A percentile compares a stretch with the other conserved stretches of the same genome.
Evolutionary conservation across 805 yeast genomes (phyloP).

Genomic region (Schwanniomyces vanrijiae): DNA sequence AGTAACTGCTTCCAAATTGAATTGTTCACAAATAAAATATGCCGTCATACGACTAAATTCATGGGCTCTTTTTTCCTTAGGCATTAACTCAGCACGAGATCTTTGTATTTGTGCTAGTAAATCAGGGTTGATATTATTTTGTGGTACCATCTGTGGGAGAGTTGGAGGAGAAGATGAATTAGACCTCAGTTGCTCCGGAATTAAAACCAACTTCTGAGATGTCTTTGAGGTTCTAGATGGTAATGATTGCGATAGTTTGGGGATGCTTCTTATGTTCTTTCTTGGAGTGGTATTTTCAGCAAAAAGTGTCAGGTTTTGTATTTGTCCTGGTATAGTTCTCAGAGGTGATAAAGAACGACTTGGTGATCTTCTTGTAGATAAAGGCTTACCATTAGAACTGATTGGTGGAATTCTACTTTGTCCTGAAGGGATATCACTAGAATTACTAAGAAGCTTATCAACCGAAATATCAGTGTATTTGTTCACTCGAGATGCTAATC

Average conservation of each 20-base stretch:
- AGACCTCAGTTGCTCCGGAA: conserved; percentile 58
- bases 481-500: conserved; percentile 27
- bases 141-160: conserved; percentile 6
- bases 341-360: conserved; percentile 17
- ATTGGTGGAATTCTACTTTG: conserved; percentile 47
- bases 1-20: conserved; percentile 62
- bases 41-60: conserved; percentile 87
- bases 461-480: conserved; percentile 79
- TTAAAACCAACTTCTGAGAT: conserved; percentile 80
- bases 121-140: conserved; percentile 9
- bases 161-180: conserved; percentile 15
- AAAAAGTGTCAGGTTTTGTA: not conserved
- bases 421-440: conserved; percentile 88
- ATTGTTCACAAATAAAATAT: conserved; percentile 82
- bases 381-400: conserved; percentile 12
- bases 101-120: conserved; percentile 34
- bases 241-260: conserved; percentile 53
- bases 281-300: not conserved
- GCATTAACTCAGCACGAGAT: conserved; percentile 56
- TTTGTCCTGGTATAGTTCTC: not conserved
- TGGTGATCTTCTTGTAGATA: conserved; percentile 5
- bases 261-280: conserved; percentile 46
- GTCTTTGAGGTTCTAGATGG: conserved; percentile 82
- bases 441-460: conserved; percentile 71
- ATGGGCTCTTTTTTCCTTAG: conserved; percentile 57